phyloP scores from a whole-genome alignment of 306 rosid genomes.

The Datisca glomerata region DNA sequence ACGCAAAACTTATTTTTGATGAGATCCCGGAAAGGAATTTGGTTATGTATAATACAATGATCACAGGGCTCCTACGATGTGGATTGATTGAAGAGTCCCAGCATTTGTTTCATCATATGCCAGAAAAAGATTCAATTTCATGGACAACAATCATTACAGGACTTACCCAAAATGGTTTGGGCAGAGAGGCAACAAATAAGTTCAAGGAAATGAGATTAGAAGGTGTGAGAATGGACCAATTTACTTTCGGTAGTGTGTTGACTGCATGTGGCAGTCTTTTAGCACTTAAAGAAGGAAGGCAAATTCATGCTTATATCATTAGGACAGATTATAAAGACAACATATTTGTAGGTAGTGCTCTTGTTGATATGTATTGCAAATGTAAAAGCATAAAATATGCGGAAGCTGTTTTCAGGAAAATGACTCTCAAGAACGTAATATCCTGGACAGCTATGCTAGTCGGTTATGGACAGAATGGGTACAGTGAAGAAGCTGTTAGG shows the following conservation, averaged over 20 bases:
- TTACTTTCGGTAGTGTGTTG: constrained; percentile 73
- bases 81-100: constrained; percentile 48
- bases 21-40: constrained; percentile 49
- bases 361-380: constrained; percentile 92
- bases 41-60: constrained; percentile 64
- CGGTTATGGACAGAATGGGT: constrained; percentile 89
- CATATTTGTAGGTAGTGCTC: constrained; percentile 75
- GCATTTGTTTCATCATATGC: constrained; percentile 42
- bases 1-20: constrained; percentile 49
- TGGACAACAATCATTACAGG: constrained; percentile 88
- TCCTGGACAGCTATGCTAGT: constrained; percentile 90
- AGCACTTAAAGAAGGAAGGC: constrained; percentile 66
- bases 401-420: constrained; percentile 56
- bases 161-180: constrained; percentile 51
- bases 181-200: constrained; percentile 36
- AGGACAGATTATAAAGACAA: constrained; percentile 57
- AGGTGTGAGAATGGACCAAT: constrained; percentile 59
- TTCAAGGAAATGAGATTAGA: constrained; percentile 52
- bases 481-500: constrained; percentile 75
- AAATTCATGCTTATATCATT: constrained; percentile 63
- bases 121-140: constrained; percentile 56
- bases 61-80: constrained; percentile 50
- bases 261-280: constrained; percentile 72
- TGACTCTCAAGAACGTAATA: constrained; percentile 66
- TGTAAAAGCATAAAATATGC: constrained; percentile 57